Conservation (phyloP, 805 yeast species). For the Pichia heedii region DNA sequence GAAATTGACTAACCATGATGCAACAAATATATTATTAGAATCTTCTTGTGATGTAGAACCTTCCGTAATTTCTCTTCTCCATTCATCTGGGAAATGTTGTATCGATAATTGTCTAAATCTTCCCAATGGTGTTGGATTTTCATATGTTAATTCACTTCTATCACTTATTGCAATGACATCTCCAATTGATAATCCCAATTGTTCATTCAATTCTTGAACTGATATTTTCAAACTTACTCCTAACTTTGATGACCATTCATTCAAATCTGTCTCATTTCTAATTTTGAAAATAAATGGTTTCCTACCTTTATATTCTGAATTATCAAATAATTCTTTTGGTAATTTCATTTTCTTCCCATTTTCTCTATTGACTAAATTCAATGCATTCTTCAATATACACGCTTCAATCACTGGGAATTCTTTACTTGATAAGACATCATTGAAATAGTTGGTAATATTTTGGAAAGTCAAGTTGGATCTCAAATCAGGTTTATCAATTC, state of each 20-base stretch:
- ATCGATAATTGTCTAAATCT: slow-evolving; percentile 70
- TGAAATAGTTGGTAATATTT: slow-evolving; percentile 36
- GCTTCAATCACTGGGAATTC: slow-evolving; percentile 70
- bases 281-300: slow-evolving; percentile 52
- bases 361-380: slow-evolving; percentile 11
- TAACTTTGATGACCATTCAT: slow-evolving; percentile 34
- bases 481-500: slow-evolving; percentile 93
- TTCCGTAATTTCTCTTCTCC: slow-evolving; percentile 33
- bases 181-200: slow-evolving; percentile 45
- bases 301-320: slow-evolving; percentile 42
- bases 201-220: slow-evolving; percentile 18
- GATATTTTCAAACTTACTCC: slow-evolving; percentile 10
- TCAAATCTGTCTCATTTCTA: slow-evolving; percentile 29
- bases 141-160: slow-evolving; percentile 63
- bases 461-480: slow-evolving; percentile 48
- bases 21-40: slow-evolving; percentile 39
- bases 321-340: slow-evolving; percentile 25
- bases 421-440: slow-evolving; percentile 24
- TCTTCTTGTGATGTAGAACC: slow-evolving; percentile 12
- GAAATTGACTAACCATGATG: slow-evolving; percentile 83
- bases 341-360: slow-evolving; percentile 1
- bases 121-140: slow-evolving; percentile 94
- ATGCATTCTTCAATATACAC: slow-evolving; percentile 48
- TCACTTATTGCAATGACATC: slow-evolving; percentile 75
- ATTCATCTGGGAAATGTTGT: slow-evolving; percentile 39